Evolutionary conservation across 164 flowering plant species (phyloP), one percentile per base, ranked within the genome.

Genomic region (Pachysandra terminalis): DNA sequence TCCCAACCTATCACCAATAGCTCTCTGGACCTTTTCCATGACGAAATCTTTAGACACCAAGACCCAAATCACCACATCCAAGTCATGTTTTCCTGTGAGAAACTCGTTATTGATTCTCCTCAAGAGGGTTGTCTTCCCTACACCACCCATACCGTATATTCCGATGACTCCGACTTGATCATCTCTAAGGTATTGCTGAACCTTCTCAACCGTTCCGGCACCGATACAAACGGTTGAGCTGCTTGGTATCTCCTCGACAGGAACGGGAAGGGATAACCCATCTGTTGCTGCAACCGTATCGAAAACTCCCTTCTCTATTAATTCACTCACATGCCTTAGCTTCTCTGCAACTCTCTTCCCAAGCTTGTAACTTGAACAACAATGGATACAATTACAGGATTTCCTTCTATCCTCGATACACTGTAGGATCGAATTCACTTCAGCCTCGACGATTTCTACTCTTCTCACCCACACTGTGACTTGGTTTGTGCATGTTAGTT

Each of bases 51-150:
- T 75, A 5, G 74, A 70, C 19, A 70, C 69, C 67, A 56, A 23
- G 49, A 70, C 71, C 78, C 74, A 75, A 15, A 75, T 75, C 49
- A 75, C 74, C 28, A 62, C 61, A 37, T 71, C 78, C 32, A 61
- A 75, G 32, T 57, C 51, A 27, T 75, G 71, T 19, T 40, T 17
- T 51, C 17, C 61, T 19, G 71, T 67, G 7, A 75, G 67, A 19
- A 76, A 59, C 32, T 51, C 57, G 35, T 76, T 76, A 59, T 76
- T 67, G 2, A 68, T 53, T n/a, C 14, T 41, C 72, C 68, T 71
- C 59, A 72, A 45, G 9, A 75, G 75, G 7, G 79, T 72, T 0
- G 79, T 76, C 59, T 76, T 76, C 10, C 79, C 79, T 1, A 69
- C 70, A 17, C 79, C 75, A 17, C 79, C 73, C 71, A 71, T 67